Conservation (phyloP, 805 yeast genomes). For the Nakazawaea sp. region DNA sequence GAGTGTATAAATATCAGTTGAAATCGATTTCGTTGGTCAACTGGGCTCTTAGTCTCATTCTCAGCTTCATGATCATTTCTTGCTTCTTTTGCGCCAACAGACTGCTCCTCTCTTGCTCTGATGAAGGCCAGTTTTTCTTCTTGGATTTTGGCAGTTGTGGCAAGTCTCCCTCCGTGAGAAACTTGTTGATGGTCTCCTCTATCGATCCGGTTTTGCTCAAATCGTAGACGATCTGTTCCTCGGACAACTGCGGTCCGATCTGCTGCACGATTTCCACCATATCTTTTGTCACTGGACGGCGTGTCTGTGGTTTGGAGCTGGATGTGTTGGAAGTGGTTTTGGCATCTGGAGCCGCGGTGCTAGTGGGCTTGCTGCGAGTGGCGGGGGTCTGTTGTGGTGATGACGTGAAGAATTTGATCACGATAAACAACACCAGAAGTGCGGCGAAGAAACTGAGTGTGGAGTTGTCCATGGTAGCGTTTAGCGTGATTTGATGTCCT, state of each 20-base stretch:
- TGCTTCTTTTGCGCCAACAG: slow-evolving; percentile 41
- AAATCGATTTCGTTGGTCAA: slow-evolving; percentile 9
- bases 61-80: slow-evolving; percentile 55
- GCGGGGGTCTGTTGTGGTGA: slow-evolving; percentile 39
- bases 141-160: slow-evolving; percentile 13
- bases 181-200: slow-evolving; percentile 67
- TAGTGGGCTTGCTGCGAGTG: background rate
- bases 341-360: slow-evolving; percentile 5
- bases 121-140: slow-evolving; percentile 30
- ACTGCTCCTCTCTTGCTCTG: slow-evolving; percentile 34
- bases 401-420: slow-evolving; percentile 56
- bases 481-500: too few relatives aligned
- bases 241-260: slow-evolving; percentile 67
- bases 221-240: slow-evolving; percentile 66
- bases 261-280: slow-evolving; percentile 87
- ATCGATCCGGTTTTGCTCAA: slow-evolving; percentile 75
- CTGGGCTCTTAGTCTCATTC: slow-evolving; percentile 39
- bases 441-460: slow-evolving; percentile 43
- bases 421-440: slow-evolving; percentile 45
- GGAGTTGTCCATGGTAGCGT: slow-evolving; percentile 58
- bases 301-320: slow-evolving; percentile 5
- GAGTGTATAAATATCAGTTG: too few relatives aligned
- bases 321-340: slow-evolving; percentile 3
- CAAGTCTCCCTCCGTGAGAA: slow-evolving; percentile 6
- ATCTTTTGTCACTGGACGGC: slow-evolving; percentile 40